Conservation (phyloP, 768 basidiomycete genomes). For the Boletus pseudopeckii region DNA sequence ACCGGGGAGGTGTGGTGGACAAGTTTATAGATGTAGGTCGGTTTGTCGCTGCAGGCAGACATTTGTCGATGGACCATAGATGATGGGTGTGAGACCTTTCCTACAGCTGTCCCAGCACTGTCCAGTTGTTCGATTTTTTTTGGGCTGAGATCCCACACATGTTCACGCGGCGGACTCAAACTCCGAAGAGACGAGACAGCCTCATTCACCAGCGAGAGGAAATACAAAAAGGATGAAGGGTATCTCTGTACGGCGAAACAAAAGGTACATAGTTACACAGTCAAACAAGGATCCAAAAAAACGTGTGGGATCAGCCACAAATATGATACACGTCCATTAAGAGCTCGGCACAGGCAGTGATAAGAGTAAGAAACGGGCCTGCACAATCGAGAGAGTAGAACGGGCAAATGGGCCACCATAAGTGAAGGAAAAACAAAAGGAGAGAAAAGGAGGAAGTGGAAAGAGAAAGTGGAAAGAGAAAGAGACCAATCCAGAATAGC, state of each 20-base stretch:
- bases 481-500: constrained; percentile 7
- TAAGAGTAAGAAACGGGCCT: constrained; percentile 12
- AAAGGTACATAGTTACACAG: constrained; percentile 25
- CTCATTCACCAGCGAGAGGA: background rate
- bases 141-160: background rate
- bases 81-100: background rate
- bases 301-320: constrained; percentile 1
- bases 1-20: constrained; percentile 39
- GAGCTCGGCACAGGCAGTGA: constrained; percentile 8
- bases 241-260: constrained; percentile 23
- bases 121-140: background rate
- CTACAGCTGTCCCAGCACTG: too few species aligned
- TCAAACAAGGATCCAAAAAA: constrained; percentile 16
- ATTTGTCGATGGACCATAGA: background rate
- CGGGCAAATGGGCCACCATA: constrained; percentile 9
- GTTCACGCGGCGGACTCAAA: background rate
- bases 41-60: constrained; percentile 19
- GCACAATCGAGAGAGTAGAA: constrained; percentile 7
- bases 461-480: background rate
- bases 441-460: background rate
- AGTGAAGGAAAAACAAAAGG: constrained; percentile 3
- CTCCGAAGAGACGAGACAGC: background rate
- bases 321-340: constrained; percentile 23
- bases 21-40: constrained; percentile 63
- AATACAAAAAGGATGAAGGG: constrained; percentile 17